phyloP scores from a whole-genome alignment of 441 rosid species.

The Mallotus repandus region DNA sequence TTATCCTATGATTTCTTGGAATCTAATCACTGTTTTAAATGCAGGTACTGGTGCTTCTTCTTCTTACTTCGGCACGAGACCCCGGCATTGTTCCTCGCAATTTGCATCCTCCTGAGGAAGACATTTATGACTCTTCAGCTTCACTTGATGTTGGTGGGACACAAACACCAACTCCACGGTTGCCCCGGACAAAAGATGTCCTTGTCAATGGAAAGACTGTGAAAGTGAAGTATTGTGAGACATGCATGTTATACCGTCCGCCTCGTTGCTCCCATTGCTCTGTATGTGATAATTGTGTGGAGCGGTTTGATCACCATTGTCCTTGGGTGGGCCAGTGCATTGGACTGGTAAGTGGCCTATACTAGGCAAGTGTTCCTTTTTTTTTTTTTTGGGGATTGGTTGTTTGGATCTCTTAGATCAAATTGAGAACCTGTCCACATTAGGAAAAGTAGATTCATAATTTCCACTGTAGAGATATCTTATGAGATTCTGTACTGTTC shows the following conservation, averaged over 20 bases:
- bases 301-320: constrained; percentile 91
- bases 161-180: constrained; percentile 74
- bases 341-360: constrained; percentile 58
- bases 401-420: neutral
- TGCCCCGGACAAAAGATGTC: constrained; percentile 80
- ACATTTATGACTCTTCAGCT: constrained; percentile 53
- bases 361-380: neutral
- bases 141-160: constrained; percentile 56
- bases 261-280: constrained; percentile 94
- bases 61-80: constrained; percentile 81
- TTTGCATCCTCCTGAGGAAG: constrained; percentile 89
- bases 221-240: constrained; percentile 83
- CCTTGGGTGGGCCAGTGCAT: constrained; percentile 98
- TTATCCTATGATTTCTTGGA: neutral
- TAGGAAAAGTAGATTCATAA: neutral
- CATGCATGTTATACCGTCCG: constrained; percentile 89
- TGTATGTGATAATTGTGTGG: constrained; percentile 84
- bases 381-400: constrained; percentile 1
- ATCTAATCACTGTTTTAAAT: constrained; percentile 13
- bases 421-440: neutral
- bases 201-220: constrained; percentile 61
- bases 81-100: constrained; percentile 93
- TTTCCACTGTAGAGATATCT: neutral
- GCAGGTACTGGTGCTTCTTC: constrained; percentile 76
- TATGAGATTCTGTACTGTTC: neutral